Evolutionary conservation across 1,284 basidiomycete genomes (phyloP), one percentile per base, ranked within the genome.

Genomic region (Ceratobasidium sp.): DNA sequence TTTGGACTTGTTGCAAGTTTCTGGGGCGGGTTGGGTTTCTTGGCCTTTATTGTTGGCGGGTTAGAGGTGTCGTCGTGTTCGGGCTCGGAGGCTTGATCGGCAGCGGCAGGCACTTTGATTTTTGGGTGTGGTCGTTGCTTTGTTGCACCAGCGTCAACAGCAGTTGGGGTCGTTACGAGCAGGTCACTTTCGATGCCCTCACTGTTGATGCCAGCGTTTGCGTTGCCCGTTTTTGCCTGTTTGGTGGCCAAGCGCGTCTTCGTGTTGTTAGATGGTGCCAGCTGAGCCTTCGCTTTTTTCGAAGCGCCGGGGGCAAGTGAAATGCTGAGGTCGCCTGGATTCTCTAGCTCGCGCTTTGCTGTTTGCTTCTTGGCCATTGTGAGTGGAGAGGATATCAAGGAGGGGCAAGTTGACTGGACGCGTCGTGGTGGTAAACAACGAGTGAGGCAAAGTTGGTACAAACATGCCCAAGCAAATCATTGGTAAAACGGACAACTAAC

Each of bases 331-430:
- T 57, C 55, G 55, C 28, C 55, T 8, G 57, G 4, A 26, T 59
- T 44, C 21, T 59, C 57, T 18, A 59, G 57, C 8, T 21, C 35
- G 18, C 57, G 57, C 38, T 59, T 59, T 59, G 52, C 23, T 16
- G 52, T 23, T 18, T 41, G 18, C 21, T 38, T 59, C 5, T n/a
- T n/a, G 21, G 35, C 2, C 57, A 59, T 59, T 9, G 57, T 26
- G 14, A 59, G 41, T 21, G 26, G 55, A 7, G 16, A 38, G 30
- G 14, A 28, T 9, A 9, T 35, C 23, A n/a, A 43, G 26, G 6
- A 21, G 35, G 4, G n/a, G 57, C n/a, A 1, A 38, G 4, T 38
- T 4, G 35, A 38, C 35, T 59, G 3, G 57, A 30, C 11, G 52
- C 26, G 28, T 55, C 18, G 38, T 43, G 57, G 57, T 59, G 32